Conservation (phyloP, 1,139 yeast genomes). For the Saccharomyces pastorianus region DNA sequence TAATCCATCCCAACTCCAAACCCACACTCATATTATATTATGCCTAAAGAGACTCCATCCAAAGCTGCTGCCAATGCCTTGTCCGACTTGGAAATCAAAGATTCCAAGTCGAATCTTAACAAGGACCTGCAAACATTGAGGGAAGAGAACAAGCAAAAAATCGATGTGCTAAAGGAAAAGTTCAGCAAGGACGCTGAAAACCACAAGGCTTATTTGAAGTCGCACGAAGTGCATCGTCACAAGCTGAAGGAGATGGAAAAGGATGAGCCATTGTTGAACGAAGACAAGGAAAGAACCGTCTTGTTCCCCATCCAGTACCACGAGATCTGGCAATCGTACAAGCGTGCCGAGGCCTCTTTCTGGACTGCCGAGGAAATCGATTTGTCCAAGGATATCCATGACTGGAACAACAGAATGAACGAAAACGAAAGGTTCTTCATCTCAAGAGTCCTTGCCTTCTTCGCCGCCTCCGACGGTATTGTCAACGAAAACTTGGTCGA, state of each 20-base stretch:
- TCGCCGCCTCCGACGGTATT: constrained; percentile 97
- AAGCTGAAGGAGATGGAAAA: constrained; percentile 65
- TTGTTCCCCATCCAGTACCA: constrained; percentile 94
- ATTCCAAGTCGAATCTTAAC: constrained; percentile 25
- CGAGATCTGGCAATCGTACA: constrained; percentile 98
- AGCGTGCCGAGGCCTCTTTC: constrained; percentile 98
- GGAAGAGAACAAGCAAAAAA: constrained; percentile 16
- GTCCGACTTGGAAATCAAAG: constrained; percentile 34
- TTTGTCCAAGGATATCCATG: constrained; percentile 80
- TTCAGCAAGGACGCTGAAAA: constrained; percentile 26
- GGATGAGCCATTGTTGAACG: constrained; percentile 80
- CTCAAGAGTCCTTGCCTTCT: constrained; percentile 90
- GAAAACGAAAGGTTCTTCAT: constrained; percentile 88
- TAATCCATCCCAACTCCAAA: too few relatives aligned
- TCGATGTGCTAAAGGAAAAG: constrained; percentile 16
- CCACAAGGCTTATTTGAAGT: constrained; percentile 49
- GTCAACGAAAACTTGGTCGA: constrained; percentile 96
- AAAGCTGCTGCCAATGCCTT: constrained; percentile 38
- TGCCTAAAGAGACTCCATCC: constrained; percentile 39
- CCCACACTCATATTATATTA: neutral
- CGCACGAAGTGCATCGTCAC: constrained; percentile 65
- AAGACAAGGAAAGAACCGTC: constrained; percentile 83
- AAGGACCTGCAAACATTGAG: constrained; percentile 16
- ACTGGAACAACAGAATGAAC: constrained; percentile 83
- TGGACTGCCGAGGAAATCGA: constrained; percentile 99